Conservation (phyloP, 192 early-diverging fungal species). For the Podila clonocystis region DNA sequence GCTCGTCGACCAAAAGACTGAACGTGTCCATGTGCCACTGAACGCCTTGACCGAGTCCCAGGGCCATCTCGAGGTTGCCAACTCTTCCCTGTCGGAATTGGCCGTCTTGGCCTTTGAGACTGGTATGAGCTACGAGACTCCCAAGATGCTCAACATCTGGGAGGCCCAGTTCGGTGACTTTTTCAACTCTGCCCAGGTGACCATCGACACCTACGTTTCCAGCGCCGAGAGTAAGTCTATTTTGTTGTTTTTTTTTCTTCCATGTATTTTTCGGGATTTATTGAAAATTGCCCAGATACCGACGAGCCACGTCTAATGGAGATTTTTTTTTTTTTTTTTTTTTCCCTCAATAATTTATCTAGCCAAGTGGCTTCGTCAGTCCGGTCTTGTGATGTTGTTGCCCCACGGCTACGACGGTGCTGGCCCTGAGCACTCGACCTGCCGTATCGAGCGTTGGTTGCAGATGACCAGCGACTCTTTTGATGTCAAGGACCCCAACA, state of each 20-base stretch:
- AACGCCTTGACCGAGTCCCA: constrained; percentile 66
- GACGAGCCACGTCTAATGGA: neutral
- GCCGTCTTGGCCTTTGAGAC: constrained; percentile 97
- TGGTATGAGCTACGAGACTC: constrained; percentile 92
- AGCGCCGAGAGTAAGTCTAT: constrained; percentile 74
- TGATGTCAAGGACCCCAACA: constrained; percentile 62
- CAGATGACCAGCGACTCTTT: constrained; percentile 89
- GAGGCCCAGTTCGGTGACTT: constrained; percentile 99
- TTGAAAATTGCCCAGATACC: neutral
- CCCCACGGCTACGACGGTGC: constrained; percentile 97
- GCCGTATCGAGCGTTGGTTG: constrained; percentile 93
- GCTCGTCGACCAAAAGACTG: constrained; percentile 93
- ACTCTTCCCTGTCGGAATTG: constrained; percentile 91
- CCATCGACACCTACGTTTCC: constrained; percentile 91
- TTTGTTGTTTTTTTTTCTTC: neutral
- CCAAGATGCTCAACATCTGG: constrained; percentile 91
- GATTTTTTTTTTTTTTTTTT: neutral
- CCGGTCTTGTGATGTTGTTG: constrained; percentile 90
- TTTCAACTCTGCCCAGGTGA: constrained; percentile 95
- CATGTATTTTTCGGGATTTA: too few species aligned
- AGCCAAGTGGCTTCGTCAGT: constrained; percentile 95
- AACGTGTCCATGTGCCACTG: constrained; percentile 86
- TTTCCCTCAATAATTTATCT: neutral
- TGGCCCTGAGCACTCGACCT: constrained; percentile 94
- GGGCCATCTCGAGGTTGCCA: constrained; percentile 77